phyloP scores from a whole-genome alignment of 805 yeast genomes.

The Wickerhamomyces silvicola region DNA sequence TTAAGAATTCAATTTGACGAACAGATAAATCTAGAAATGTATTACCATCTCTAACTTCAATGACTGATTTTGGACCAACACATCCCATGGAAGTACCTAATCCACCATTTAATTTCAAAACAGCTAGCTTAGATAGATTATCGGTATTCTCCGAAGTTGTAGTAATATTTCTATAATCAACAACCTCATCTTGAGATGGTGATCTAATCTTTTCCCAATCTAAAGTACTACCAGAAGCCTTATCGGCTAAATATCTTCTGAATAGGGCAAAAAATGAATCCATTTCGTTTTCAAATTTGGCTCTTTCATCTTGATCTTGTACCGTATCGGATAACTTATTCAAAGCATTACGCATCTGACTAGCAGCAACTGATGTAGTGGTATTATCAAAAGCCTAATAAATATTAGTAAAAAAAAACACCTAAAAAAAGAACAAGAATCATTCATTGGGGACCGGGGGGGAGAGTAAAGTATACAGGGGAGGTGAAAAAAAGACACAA shows the following conservation, averaged over 20 bases:
- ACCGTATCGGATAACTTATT: conserved; percentile 86
- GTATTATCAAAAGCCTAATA: conserved; percentile 85
- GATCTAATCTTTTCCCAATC: conserved; percentile 96
- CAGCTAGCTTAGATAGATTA: conserved; percentile 77
- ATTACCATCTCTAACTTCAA: conserved; percentile 98
- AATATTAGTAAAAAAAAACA: conserved; percentile 10
- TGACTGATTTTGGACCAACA: conserved; percentile 97
- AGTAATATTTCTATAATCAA: conserved; percentile 55
- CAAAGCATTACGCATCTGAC: conserved; percentile 95
- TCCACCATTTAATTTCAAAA: conserved; percentile 95
- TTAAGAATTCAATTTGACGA: conserved; percentile 93
- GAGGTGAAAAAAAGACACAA: no score
- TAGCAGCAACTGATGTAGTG: conserved; percentile 91
- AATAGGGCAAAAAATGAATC: conserved; percentile 90
- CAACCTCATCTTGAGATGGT: conserved; percentile 85
- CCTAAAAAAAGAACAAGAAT: no score
- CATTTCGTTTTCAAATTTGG: conserved; percentile 81
- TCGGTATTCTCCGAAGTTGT: conserved; percentile 30
- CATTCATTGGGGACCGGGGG: neutral
- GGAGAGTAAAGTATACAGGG: no score
- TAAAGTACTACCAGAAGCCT: conserved; percentile 76
- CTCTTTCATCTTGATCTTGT: conserved; percentile 38
- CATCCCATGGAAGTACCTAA: conserved; percentile 99
- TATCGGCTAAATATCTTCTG: conserved; percentile 86
- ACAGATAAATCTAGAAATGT: conserved; percentile 93